Evolutionary conservation across 2,329 filamentous ascomycete genomes (phyloP).

Genomic region (Paracorniculantispora psalliotae): DNA sequence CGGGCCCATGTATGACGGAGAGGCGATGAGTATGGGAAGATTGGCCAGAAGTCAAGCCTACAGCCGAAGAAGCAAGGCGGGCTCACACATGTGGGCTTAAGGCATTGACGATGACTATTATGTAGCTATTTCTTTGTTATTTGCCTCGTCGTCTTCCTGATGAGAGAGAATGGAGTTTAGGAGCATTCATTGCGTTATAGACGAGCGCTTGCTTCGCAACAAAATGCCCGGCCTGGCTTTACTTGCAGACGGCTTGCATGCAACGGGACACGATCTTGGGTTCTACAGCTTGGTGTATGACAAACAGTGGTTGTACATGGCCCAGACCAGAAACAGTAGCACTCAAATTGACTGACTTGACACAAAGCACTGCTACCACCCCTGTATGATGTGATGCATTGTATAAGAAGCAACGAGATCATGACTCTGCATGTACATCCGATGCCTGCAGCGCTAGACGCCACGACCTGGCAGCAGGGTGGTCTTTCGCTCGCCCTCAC

Average conservation of each 20-base stretch:
- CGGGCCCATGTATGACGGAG: constrained; percentile 18
- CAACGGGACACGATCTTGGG: neutral
- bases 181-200: neutral
- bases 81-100: neutral
- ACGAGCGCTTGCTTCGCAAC: neutral
- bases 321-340: constrained; percentile 4
- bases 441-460: too few relatives aligned
- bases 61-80: neutral
- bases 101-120: neutral
- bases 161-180: neutral
- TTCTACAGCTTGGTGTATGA: neutral
- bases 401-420: too few relatives aligned
- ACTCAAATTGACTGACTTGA: neutral
- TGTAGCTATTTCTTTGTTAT: neutral
- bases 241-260: constrained; percentile 6
- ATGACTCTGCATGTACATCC: too few relatives aligned
- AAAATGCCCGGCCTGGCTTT: neutral
- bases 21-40: constrained; percentile 2
- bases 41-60: neutral
- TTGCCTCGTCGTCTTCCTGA: neutral
- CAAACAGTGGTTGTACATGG: neutral
- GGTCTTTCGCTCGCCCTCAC: too few relatives aligned
- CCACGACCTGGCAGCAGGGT: too few relatives aligned
- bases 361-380: neutral
- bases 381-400: neutral